A percentile compares a stretch with the other conserved stretches of the same genome.
Conservation (phyloP, 495 filamentous ascomycete genomes). For the Hyaloscypha hepaticicola region DNA sequence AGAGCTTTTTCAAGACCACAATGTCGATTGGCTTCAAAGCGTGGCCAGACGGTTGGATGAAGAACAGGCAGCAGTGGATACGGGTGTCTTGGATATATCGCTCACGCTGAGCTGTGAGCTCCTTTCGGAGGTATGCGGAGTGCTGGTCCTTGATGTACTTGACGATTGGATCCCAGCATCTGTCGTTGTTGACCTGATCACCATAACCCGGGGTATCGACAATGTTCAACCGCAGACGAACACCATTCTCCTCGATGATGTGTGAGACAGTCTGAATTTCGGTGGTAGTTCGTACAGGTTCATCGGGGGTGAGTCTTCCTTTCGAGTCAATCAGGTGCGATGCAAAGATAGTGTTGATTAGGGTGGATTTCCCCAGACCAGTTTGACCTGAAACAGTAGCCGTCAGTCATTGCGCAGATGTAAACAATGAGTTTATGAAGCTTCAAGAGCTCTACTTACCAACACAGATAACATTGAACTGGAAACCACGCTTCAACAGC, state of each 20-base stretch:
- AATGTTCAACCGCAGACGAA: conserved; percentile 93
- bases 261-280: conserved; percentile 98
- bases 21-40: conserved; percentile 99
- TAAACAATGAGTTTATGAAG: neutral
- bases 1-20: conserved; percentile 97
- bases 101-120: conserved; percentile 99
- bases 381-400: conserved; percentile 73
- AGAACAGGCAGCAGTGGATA: conserved; percentile 99
- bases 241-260: conserved; percentile 99
- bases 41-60: conserved; percentile 98
- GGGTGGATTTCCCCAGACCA: conserved; percentile 94
- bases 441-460: conserved; percentile 59
- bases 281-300: conserved; percentile 91
- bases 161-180: conserved; percentile 98
- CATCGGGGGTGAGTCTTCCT: conserved; percentile 86
- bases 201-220: conserved; percentile 98
- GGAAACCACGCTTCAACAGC: conserved; percentile 98
- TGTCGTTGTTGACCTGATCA: conserved; percentile 99
- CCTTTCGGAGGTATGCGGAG: conserved; percentile 98
- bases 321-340: conserved; percentile 99
- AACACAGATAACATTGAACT: conserved; percentile 99
- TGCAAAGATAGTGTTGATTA: conserved; percentile 99
- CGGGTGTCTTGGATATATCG: conserved; percentile 98
- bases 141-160: conserved; percentile 99
- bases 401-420: conserved; percentile 35